These are phyloP conservation scores for Suillus discolor DNA, from an alignment of 768 basidiomycete genomes.

Conservation along the genomic window DNA sequence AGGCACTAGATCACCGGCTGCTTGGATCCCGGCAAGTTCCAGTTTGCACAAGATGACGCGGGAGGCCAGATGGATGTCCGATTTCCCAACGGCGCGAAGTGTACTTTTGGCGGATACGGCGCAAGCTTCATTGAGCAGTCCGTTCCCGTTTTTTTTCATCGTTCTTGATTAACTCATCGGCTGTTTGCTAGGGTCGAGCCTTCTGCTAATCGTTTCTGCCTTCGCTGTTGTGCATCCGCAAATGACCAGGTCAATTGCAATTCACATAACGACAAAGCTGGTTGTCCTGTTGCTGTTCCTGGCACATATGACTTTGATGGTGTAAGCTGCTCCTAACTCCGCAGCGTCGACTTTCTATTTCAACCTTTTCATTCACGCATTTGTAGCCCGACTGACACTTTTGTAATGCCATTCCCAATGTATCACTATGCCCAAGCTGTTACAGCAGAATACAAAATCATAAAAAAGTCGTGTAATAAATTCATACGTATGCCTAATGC, in stretches of 20 bases:
- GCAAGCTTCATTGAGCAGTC: slow-evolving; percentile 56
- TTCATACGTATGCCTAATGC: slow-evolving; percentile 5
- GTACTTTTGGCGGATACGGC: slow-evolving; percentile 51
- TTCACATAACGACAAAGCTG: slow-evolving; percentile 49
- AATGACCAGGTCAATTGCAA: slow-evolving; percentile 53
- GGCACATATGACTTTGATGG: slow-evolving; percentile 49
- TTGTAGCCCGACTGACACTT: too few species aligned
- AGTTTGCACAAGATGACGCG: slow-evolving; percentile 38
- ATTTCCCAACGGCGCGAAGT: slow-evolving; percentile 56
- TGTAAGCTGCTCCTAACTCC: slow-evolving; percentile 34
- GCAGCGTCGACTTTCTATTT: not conserved
- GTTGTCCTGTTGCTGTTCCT: slow-evolving; percentile 46
- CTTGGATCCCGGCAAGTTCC: slow-evolving; percentile 31
- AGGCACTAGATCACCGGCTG: slow-evolving; percentile 41
- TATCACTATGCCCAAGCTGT: not conserved
- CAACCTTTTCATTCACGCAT: not conserved
- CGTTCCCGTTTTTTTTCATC: slow-evolving; percentile 15
- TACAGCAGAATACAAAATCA: slow-evolving; percentile 4
- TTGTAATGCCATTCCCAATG: slow-evolving; percentile 1
- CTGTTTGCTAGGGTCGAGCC: slow-evolving; percentile 44
- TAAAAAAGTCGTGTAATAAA: slow-evolving; percentile 6
- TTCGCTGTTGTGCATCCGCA: slow-evolving; percentile 45
- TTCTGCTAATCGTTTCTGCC: slow-evolving; percentile 46
- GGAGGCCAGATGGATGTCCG: slow-evolving; percentile 55
- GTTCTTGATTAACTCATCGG: not conserved